Evolutionary conservation across 169 alveolate species (phyloP).

Genomic region (Nephromyces sp.): DNA sequence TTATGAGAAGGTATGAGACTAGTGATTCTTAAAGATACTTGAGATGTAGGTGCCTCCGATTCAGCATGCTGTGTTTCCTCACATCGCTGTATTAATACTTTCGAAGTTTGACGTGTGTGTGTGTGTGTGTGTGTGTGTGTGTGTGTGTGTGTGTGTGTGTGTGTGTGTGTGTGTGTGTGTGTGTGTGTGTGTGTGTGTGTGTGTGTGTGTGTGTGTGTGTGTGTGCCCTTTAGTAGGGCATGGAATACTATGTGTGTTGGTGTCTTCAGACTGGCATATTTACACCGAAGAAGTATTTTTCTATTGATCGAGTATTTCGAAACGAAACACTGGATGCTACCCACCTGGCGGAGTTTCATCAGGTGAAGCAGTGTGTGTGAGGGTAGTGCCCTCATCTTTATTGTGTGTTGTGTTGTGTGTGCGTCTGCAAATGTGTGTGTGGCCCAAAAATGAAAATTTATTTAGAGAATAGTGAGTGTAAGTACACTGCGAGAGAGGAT

Average conservation of each 20-base stretch:
- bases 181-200: background rate
- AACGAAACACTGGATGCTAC: constrained; percentile 98
- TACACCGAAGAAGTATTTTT: constrained; percentile 87
- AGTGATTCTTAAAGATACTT: no score
- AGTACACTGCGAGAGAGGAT: background rate
- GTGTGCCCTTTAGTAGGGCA: background rate
- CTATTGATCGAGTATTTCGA: constrained; percentile 98
- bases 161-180: background rate
- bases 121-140: background rate
- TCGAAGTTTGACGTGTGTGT: no score
- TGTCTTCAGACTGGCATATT: constrained; percentile 19
- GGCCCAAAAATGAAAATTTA: no score
- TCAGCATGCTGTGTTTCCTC: no score
- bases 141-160: background rate
- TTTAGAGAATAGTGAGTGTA: background rate
- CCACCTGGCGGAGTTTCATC: constrained; percentile 99
- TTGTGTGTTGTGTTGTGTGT: no score
- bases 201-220: constrained; percentile 1
- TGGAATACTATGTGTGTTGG: background rate
- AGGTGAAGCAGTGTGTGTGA: constrained; percentile 44
- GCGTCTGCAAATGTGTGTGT: no score
- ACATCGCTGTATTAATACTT: no score
- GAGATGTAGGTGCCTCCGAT: no score
- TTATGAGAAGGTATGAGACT: constrained; percentile 48
- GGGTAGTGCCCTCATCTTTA: background rate